A percentile compares a stretch with the other conserved stretches of the same genome.
These are phyloP conservation scores for Aspergillus olivimuriae DNA, from an alignment of 495 filamentous ascomycete species.

Conservation along the genomic window DNA sequence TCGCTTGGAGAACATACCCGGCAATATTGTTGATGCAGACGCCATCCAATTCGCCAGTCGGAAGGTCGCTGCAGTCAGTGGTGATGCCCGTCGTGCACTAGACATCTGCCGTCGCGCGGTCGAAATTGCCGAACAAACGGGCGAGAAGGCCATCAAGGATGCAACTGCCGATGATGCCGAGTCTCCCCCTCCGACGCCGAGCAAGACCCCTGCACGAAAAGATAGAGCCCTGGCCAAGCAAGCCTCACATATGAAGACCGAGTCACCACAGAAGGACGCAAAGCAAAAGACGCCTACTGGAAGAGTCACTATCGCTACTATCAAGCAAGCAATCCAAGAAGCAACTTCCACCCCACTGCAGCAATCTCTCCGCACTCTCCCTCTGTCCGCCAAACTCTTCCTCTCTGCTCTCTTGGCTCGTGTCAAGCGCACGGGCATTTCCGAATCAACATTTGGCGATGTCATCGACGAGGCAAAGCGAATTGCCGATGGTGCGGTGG, in stretches of 20 bases:
- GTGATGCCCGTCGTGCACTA: conserved; percentile 85
- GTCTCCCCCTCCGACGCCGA: conserved; percentile 39
- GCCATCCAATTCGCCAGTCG: conserved; percentile 93
- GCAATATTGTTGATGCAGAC: conserved; percentile 85
- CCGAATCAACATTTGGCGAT: conserved; percentile 84
- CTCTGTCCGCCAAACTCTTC: conserved; percentile 76
- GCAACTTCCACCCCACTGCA: conserved; percentile 89
- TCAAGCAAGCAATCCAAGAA: conserved; percentile 92
- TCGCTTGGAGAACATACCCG: conserved; percentile 77
- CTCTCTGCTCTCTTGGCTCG: conserved; percentile 74
- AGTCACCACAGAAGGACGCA: conserved; percentile 15
- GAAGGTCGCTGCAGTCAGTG: conserved; percentile 94
- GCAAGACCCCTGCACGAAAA: conserved; percentile 34
- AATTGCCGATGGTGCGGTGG: conserved; percentile 53
- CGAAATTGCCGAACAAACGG: conserved; percentile 82
- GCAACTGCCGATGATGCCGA: conserved; percentile 19
- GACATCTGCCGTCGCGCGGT: conserved; percentile 96
- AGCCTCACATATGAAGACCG: conserved; percentile 9
- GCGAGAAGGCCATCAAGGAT: conserved; percentile 27
- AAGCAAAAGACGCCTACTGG: conserved; percentile 24
- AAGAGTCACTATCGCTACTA: conserved; percentile 81
- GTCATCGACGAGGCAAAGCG: conserved; percentile 83
- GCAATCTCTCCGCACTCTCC: conserved; percentile 73
- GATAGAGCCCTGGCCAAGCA: conserved; percentile 20
- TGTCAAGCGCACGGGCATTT: conserved; percentile 74